These are phyloP conservation scores for Fusarium domesticum DNA, from an alignment of 2,329 filamentous ascomycete species.

Conservation along the genomic window DNA sequence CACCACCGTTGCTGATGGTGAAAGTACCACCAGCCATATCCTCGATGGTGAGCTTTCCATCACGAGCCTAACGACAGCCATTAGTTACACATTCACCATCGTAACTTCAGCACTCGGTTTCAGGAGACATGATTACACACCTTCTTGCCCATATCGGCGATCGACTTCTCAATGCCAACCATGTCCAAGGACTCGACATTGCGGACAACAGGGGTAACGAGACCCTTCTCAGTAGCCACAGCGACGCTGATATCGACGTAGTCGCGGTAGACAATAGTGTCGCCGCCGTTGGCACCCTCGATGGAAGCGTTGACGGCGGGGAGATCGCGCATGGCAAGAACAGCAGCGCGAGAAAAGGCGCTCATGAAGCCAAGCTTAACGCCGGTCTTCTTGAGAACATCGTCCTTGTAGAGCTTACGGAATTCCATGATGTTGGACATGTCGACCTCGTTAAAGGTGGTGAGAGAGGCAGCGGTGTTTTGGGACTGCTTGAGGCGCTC, in stretches of 20 bases:
- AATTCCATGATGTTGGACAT: constrained; percentile 98
- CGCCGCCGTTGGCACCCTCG: constrained; percentile 88
- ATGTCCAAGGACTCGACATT: constrained; percentile 89
- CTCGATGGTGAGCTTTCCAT: constrained; percentile 95
- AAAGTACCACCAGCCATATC: constrained; percentile 99
- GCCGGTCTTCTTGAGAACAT: constrained; percentile 90
- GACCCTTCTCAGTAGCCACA: constrained; percentile 93
- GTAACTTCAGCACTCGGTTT: too few species aligned
- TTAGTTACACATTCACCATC: background rate
- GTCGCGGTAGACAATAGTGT: constrained; percentile 97
- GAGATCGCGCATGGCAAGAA: constrained; percentile 92
- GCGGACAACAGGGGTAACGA: constrained; percentile 93
- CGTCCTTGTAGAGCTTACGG: constrained; percentile 95
- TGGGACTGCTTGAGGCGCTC: constrained; percentile 99
- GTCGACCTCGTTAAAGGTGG: constrained; percentile 98
- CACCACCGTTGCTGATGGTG: constrained; percentile 95
- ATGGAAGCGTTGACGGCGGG: constrained; percentile 95
- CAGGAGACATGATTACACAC: constrained; percentile 41
- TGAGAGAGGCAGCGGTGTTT: constrained; percentile 94
- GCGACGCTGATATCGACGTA: constrained; percentile 98
- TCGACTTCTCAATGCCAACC: constrained; percentile 82
- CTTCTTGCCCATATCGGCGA: constrained; percentile 95
- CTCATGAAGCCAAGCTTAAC: constrained; percentile 99
- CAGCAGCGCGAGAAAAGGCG: constrained; percentile 85
- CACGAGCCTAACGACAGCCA: constrained; percentile 60